These are phyloP conservation scores for Wickerhamiella qilinensis DNA, from an alignment of 805 yeast species.

Conservation along the genomic window DNA sequence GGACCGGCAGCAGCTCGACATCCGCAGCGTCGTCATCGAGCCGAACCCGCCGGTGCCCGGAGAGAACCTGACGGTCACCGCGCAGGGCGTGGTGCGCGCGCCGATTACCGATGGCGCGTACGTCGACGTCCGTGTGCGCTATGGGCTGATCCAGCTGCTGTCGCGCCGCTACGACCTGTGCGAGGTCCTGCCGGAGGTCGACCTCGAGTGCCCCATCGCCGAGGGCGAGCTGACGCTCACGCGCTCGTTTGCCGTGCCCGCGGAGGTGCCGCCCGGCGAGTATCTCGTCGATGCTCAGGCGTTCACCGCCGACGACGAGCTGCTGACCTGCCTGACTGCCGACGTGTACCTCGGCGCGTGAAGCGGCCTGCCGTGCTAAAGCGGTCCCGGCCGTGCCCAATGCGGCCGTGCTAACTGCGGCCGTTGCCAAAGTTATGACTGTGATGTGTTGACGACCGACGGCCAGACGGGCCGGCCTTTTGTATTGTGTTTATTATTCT, in stretches of 20 bases:
- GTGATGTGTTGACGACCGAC: too few relatives aligned
- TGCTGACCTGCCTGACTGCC: slow-evolving; percentile 64
- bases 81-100: slow-evolving; percentile 44
- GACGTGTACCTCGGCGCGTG: slow-evolving; percentile 26
- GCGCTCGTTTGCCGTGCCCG: slow-evolving; percentile 70
- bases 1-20: slow-evolving; percentile 44
- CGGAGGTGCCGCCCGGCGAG: slow-evolving; percentile 89
- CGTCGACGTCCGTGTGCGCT: slow-evolving; percentile 82
- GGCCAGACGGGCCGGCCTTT: too few relatives aligned
- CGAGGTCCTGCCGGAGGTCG: slow-evolving; percentile 71
- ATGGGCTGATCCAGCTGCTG: slow-evolving; percentile 78
- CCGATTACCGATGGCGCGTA: slow-evolving; percentile 72
- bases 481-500: too few relatives aligned
- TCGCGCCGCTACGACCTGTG: slow-evolving; percentile 89
- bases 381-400: too few relatives aligned
- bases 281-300: slow-evolving; percentile 82
- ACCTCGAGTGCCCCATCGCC: slow-evolving; percentile 66
- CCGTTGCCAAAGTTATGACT: too few relatives aligned
- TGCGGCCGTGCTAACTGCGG: too few relatives aligned
- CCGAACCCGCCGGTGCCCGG: slow-evolving; percentile 92
- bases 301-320: slow-evolving; percentile 64
- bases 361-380: too few relatives aligned
- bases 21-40: slow-evolving; percentile 40
- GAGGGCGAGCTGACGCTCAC: slow-evolving; percentile 50
- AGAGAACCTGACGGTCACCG: slow-evolving; percentile 61